Evolutionary conservation across 495 filamentous ascomycete genomes (phyloP), one percentile per base, ranked within the genome.

Genomic region (Clavariopsis aquatica): DNA sequence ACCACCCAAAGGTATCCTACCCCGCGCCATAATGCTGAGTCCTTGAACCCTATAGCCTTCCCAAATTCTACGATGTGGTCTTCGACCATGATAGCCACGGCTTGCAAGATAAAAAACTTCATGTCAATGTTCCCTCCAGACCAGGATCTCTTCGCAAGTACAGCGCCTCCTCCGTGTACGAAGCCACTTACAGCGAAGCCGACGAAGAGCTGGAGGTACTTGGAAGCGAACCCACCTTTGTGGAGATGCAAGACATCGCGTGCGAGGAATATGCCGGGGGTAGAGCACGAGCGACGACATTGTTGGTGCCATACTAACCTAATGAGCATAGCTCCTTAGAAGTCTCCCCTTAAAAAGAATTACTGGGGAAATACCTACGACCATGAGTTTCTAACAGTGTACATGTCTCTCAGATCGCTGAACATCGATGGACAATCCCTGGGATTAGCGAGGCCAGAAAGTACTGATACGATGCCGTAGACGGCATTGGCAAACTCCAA

Each of bases 141-240:
- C 34, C 7, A 56, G n/a, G 19, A 38, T 6, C 31, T 43, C n/a
- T 20, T 6, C 17, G 22, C 26, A 2, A 57, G 27, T 31, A 52
- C 34, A 6, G 43, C 0, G 20, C 19, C 46, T 8, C 46, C 49
- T 3, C 19, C 55, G 31, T 65, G 63, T 2, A 55, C 53, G 15
- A 46, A 17, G 12, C 41, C 49, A 43, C 63, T 65, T 17, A 60
- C 24, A 23, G 31, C 23, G 49, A 65, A 65, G 0, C 45, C 36
- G 15, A 60, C 24, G 38, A 60, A 65, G 15, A 65, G 63, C 47
- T 65, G 63, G 0, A 65, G 22, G 20, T 65, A 60, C 49, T 65
- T 65, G 1, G 63, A 65, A 8, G 63, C 47, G 31, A 65, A 65
- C 1, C 55, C 17, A 7, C 63, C 63, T 47, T 65, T 65, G 13